phyloP scores from a whole-genome alignment of 805 yeast species.

The Diddensiella caesifluorescens region DNA sequence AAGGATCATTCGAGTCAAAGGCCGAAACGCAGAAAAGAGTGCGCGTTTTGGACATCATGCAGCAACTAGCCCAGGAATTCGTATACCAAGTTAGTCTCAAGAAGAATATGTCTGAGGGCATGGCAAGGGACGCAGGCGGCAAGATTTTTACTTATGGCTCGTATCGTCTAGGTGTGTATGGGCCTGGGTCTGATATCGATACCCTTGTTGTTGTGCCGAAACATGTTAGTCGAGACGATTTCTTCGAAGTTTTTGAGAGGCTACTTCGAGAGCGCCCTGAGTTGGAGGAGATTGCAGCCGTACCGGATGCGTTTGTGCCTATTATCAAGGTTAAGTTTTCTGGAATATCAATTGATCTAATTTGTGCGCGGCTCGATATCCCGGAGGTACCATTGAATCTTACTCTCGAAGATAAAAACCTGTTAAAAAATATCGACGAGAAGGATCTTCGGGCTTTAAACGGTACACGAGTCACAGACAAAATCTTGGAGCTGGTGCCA shows the following conservation, averaged over 20 bases:
- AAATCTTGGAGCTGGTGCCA: constrained; percentile 82
- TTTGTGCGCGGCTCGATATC: constrained; percentile 76
- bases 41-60: constrained; percentile 65
- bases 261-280: constrained; percentile 70
- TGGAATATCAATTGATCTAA: constrained; percentile 90
- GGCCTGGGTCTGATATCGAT: constrained; percentile 98
- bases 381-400: constrained; percentile 75
- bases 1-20: constrained; percentile 87
- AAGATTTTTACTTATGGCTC: constrained; percentile 96
- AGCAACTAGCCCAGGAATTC: constrained; percentile 70
- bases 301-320: constrained; percentile 98
- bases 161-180: constrained; percentile 90
- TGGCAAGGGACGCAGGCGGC: constrained; percentile 97
- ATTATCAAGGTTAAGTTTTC: constrained; percentile 82
- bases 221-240: constrained; percentile 86
- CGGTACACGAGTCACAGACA: constrained; percentile 97
- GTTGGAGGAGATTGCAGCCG: constrained; percentile 84
- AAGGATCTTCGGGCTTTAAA: constrained; percentile 83
- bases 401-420: constrained; percentile 76
- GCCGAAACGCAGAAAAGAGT: constrained; percentile 75
- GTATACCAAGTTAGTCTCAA: constrained; percentile 74
- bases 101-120: constrained; percentile 93
- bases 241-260: constrained; percentile 73
- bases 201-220: constrained; percentile 95
- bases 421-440: constrained; percentile 84